Evolutionary conservation across 1,284 basidiomycete genomes (phyloP).

Genomic region (Apiotrichum mycotoxinovorans): DNA sequence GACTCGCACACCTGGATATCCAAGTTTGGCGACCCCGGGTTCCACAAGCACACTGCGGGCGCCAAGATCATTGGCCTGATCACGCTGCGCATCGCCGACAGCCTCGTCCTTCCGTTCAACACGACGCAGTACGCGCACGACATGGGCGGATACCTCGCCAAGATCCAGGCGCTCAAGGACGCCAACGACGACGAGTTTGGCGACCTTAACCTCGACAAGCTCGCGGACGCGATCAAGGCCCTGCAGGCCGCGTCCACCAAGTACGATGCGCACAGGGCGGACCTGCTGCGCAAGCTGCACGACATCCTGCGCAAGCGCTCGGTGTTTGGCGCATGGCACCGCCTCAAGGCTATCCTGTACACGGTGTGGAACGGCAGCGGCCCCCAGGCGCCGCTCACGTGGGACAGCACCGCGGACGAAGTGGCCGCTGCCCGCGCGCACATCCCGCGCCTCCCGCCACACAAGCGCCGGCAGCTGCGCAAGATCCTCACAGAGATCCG

Average conservation of each 20-base stretch:
- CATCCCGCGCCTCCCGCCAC: conserved; percentile 4
- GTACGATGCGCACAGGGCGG: conserved; percentile 52
- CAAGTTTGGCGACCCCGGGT: conserved; percentile 69
- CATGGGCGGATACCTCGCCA: conserved; percentile 60
- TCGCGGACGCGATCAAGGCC: conserved; percentile 56
- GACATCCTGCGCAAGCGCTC: conserved; percentile 32
- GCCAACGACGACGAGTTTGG: conserved; percentile 19
- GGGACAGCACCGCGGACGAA: not conserved
- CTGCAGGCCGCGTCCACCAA: conserved; percentile 57
- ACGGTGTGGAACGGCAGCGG: not conserved
- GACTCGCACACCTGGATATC: conserved; percentile 69
- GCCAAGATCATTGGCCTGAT: conserved; percentile 64
- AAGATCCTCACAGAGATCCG: conserved; percentile 63
- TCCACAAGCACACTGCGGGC: conserved; percentile 66
- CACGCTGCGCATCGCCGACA: conserved; percentile 61
- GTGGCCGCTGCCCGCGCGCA: not conserved
- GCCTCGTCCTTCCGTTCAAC: conserved; percentile 65
- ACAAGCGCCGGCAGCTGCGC: conserved; percentile 53
- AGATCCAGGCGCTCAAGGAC: conserved; percentile 55
- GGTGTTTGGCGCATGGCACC: not conserved
- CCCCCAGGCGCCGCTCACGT: not conserved
- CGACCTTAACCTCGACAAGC: conserved; percentile 52
- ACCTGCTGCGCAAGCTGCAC: conserved; percentile 46
- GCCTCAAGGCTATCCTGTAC: conserved; percentile 8
- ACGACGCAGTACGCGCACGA: conserved; percentile 70